Percentiles rank a stretch among this genome's conserved stretches.
phyloP scores from a whole-genome alignment of 805 yeast species.

The Naumovozyma dairenensis region DNA sequence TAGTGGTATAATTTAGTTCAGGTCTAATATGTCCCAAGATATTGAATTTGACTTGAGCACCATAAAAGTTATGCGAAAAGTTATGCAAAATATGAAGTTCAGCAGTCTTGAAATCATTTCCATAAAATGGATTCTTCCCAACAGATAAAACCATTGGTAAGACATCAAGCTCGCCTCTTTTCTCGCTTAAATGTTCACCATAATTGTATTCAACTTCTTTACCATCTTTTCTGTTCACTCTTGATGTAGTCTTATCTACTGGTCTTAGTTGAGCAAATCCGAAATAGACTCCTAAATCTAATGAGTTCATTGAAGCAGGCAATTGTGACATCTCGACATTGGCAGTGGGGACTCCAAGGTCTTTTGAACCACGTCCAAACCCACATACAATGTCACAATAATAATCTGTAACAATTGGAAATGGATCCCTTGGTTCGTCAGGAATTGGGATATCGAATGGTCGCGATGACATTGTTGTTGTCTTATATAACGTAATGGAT shows the following conservation, averaged over 20 bases:
- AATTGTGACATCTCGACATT: constrained; percentile 58
- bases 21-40: constrained; percentile 88
- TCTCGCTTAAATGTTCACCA: constrained; percentile 39
- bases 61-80: constrained; percentile 64
- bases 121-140: constrained; percentile 92
- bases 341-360: constrained; percentile 92
- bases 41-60: constrained; percentile 58
- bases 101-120: constrained; percentile 70
- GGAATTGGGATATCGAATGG: constrained; percentile 29
- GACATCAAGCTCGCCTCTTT: constrained; percentile 32
- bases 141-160: constrained; percentile 90
- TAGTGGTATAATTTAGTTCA: constrained; percentile 73
- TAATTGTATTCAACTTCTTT: constrained; percentile 46
- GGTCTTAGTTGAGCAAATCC: constrained; percentile 51
- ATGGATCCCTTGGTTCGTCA: constrained; percentile 34
- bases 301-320: constrained; percentile 31
- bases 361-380: constrained; percentile 91
- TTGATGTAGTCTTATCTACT: constrained; percentile 10
- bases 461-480: constrained; percentile 14
- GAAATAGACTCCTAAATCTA: constrained; percentile 78
- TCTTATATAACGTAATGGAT: too few relatives aligned
- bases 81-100: constrained; percentile 79
- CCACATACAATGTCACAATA: constrained; percentile 57
- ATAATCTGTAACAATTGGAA: constrained; percentile 40
- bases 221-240: constrained; percentile 30